These are phyloP conservation scores for Clarireedia sp. DNA, from an alignment of 2,329 filamentous ascomycete species.

Conservation along the genomic window DNA sequence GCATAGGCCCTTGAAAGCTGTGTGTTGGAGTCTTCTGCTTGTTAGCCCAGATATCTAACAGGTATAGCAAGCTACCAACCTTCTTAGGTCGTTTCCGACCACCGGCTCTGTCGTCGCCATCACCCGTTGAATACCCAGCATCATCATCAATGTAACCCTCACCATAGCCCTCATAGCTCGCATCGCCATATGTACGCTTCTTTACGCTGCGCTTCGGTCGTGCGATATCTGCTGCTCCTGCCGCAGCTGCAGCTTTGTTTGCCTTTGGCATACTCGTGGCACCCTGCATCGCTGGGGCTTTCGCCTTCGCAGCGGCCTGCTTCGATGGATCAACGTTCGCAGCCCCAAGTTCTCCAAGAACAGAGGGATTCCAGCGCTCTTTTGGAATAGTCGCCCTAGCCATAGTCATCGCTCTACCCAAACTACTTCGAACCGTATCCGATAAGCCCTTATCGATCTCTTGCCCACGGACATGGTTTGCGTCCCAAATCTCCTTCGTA, in stretches of 20 bases:
- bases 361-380: conserved; percentile 47
- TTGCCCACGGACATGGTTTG: conserved; percentile 44
- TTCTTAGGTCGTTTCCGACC: conserved; percentile 58
- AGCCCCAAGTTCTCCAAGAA: conserved; percentile 44
- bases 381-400: conserved; percentile 48
- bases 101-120: conserved; percentile 51
- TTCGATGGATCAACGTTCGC: conserved; percentile 13
- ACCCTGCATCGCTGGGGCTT: neutral
- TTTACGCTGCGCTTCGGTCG: conserved; percentile 59
- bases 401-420: conserved; percentile 49
- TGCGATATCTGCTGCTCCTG: conserved; percentile 22
- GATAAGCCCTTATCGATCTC: conserved; percentile 48
- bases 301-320: conserved; percentile 10
- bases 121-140: conserved; percentile 62
- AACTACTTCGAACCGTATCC: conserved; percentile 34
- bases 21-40: conserved; percentile 20
- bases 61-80: conserved; percentile 35
- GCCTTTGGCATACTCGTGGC: neutral
- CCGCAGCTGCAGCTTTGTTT: neutral
- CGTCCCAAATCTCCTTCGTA: conserved; percentile 44
- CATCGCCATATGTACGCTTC: conserved; percentile 70
- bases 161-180: conserved; percentile 66
- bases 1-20: conserved; percentile 22
- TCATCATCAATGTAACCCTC: conserved; percentile 65
- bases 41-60: conserved; percentile 20